These are phyloP conservation scores for Euphrasia confusa DNA, from an alignment of 257 asterid species.

Conservation along the genomic window DNA sequence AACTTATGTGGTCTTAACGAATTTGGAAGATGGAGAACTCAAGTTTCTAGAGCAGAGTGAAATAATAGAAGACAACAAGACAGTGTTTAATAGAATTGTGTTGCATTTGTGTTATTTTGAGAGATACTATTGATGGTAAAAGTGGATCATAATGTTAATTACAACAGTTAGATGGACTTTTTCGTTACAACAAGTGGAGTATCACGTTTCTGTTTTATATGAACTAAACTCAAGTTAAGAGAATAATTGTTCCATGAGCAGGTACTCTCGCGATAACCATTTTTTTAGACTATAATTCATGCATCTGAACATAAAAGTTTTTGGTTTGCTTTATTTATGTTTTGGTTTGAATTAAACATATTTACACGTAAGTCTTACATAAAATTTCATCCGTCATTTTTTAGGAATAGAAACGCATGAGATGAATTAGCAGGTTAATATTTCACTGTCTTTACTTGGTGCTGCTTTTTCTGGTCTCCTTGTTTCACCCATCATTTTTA, in stretches of 20 bases:
- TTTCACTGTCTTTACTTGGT: slow-evolving; percentile 8
- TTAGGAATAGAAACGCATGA: not conserved
- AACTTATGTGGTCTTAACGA: too few species aligned
- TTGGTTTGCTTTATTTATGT: not conserved
- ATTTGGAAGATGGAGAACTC: too few species aligned
- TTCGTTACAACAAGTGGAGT: too few species aligned
- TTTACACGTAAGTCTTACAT: not conserved
- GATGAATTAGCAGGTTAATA: slow-evolving; percentile 14
- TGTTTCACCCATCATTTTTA: slow-evolving; percentile 14
- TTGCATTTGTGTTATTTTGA: too few species aligned
- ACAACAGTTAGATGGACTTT: too few species aligned
- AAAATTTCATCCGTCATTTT: slow-evolving; percentile 10
- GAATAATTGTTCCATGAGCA: not conserved
- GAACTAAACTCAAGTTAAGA: too few species aligned
- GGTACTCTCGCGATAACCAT: not conserved
- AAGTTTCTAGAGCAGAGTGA: too few species aligned
- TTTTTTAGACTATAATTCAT: not conserved
- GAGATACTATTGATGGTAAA: too few species aligned
- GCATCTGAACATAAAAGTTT: slow-evolving; percentile 13
- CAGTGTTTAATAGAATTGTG: too few species aligned
- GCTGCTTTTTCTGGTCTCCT: slow-evolving; percentile 18
- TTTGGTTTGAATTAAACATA: not conserved
- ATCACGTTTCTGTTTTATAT: too few species aligned
- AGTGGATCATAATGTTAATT: too few species aligned
- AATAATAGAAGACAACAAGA: too few species aligned